These are phyloP conservation scores for Calonectria montana DNA, from an alignment of 2,329 filamentous ascomycete species.

Conservation along the genomic window DNA sequence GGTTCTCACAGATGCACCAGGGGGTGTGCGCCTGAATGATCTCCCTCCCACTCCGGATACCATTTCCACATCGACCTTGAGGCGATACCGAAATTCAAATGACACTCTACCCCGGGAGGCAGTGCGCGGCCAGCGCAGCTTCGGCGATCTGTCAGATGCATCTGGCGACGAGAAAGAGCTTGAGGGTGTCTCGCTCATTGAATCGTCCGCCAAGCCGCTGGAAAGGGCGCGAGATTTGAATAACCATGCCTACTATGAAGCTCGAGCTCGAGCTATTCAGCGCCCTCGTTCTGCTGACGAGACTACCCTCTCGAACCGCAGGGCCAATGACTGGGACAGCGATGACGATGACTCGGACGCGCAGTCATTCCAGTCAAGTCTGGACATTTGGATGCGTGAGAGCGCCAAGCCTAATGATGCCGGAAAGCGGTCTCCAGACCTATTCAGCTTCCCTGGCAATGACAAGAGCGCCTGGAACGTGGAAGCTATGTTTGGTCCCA, in stretches of 20 bases:
- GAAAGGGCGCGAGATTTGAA: slow-evolving; percentile 38
- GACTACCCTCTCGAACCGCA: slow-evolving; percentile 54
- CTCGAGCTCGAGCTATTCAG: slow-evolving; percentile 40
- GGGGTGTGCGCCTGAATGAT: slow-evolving; percentile 53
- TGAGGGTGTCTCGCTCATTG: slow-evolving; percentile 33
- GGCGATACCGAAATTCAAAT: slow-evolving; percentile 61
- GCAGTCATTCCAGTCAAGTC: slow-evolving; percentile 59
- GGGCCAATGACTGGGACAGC: slow-evolving; percentile 58
- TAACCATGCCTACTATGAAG: slow-evolving; percentile 33
- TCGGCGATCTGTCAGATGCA: slow-evolving; percentile 45
- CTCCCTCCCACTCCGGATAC: slow-evolving; percentile 71
- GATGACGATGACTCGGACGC: slow-evolving; percentile 55
- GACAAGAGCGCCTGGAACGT: slow-evolving; percentile 58
- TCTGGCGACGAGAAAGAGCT: slow-evolving; percentile 34
- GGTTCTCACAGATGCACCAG: slow-evolving; percentile 60
- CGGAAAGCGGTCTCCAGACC: slow-evolving; percentile 59
- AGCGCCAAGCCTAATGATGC: slow-evolving; percentile 55
- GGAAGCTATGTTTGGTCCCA: slow-evolving; percentile 58
- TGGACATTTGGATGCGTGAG: slow-evolving; percentile 70
- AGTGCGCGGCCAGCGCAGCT: slow-evolving; percentile 45
- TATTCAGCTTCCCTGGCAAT: slow-evolving; percentile 63
- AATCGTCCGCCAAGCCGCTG: slow-evolving; percentile 27
- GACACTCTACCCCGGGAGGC: slow-evolving; percentile 56
- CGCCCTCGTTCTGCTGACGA: slow-evolving; percentile 62
- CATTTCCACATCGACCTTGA: slow-evolving; percentile 66